Percentiles rank a stretch among this genome's conserved stretches.
These are phyloP conservation scores for Leccinum solheimii DNA, from an alignment of 1,284 basidiomycete species.

Conservation along the genomic window DNA sequence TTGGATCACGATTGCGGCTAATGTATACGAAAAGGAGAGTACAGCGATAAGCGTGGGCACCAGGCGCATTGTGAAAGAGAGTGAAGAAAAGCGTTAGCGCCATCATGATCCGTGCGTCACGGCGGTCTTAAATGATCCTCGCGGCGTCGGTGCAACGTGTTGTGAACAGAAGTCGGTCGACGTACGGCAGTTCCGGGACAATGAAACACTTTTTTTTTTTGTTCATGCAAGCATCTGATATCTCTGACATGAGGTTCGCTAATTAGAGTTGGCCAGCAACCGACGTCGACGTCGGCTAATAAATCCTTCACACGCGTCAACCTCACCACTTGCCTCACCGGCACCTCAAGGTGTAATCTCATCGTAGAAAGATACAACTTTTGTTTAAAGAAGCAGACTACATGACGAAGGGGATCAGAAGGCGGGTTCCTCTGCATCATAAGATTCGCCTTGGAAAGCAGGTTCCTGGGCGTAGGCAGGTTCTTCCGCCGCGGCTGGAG, in stretches of 20 bases:
- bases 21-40: constrained; percentile 17
- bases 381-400: constrained; percentile 19
- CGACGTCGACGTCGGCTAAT: background rate
- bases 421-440: constrained; percentile 42
- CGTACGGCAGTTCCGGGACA: background rate
- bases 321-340: background rate
- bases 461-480: constrained; percentile 43
- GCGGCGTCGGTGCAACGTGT: background rate
- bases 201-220: background rate
- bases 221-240: background rate
- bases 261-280: background rate
- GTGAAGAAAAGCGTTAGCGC: background rate
- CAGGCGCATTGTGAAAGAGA: constrained; percentile 19
- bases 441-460: constrained; percentile 38
- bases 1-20: background rate
- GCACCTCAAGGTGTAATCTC: background rate
- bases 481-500: constrained; percentile 54
- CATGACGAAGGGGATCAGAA: constrained; percentile 43
- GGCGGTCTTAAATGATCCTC: background rate
- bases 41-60: constrained; percentile 14
- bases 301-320: background rate
- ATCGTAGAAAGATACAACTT: constrained; percentile 14
- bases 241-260: background rate
- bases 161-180: background rate
- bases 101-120: background rate